Base-by-base conservation (phyloP, 129 eudicot species). In the Helianthus tuberosus region DNA sequence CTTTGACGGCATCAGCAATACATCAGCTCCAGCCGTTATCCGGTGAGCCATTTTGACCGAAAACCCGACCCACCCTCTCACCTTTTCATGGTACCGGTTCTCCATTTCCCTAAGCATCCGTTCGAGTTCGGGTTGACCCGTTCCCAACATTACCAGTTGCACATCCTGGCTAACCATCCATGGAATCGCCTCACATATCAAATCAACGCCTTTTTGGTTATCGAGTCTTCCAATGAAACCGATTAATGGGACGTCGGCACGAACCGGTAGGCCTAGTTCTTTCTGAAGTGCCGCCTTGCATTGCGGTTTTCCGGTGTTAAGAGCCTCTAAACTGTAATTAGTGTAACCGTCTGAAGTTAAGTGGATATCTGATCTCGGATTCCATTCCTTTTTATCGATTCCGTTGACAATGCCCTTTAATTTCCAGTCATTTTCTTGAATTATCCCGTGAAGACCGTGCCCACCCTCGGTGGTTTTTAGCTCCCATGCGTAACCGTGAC, bases 401-500 rank as follows among this genome's bases (percentile, higher is more conserved):
- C 99, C 99, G 20, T 95, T 95, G 5, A 95, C 92, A 11, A 95
- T 91, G 6, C 99, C 99, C 51, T 82, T 81, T 1, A 95, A 27
- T 70, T 95, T 95, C 99, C 99, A 95, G 27, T 95, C 99, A 5
- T 83, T 91, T 66, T 91, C 97, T 20, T 82, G 91, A 8, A 91
- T 91, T 61, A 91, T 84, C 6, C 77, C 75, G 49, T 95, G 99
- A 66, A 95, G 83, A 63, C 99, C 99, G 85, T 89, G 91, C 27
- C 99, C 99, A 27, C 99, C 99, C 75, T 95, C 97, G 6, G 66
- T 8, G 2, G 99, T 91, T 79, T 91, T 95, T 46, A 95, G 78
- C 83, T 95, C 99, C 99, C 99, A 87, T 0, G 99, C 83, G 53
- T 95, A 95, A 61, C 95, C 97, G 60, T 81, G 96, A 66, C 99